These are phyloP conservation scores for Ochromonas danica DNA, from an alignment of 108 stramenopile species.

Conservation along the genomic window DNA sequence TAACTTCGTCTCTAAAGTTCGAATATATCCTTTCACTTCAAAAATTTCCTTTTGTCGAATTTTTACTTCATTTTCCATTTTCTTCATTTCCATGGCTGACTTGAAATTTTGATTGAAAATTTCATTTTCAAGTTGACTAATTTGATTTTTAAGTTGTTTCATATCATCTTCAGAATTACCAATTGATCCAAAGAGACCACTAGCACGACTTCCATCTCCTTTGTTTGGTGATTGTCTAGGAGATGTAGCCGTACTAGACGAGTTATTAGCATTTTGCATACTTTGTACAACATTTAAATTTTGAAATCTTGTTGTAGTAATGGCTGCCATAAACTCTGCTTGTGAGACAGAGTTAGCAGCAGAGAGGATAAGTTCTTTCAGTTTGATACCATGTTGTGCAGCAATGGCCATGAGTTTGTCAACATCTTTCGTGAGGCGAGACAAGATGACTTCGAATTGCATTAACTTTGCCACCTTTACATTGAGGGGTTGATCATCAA, in stretches of 20 bases:
- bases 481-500: no score
- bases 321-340: conserved; percentile 11
- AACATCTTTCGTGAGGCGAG: neutral
- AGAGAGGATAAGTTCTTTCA: neutral
- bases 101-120: neutral
- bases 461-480: neutral
- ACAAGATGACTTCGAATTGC: neutral
- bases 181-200: neutral
- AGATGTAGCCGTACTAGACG: neutral
- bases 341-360: neutral
- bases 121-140: neutral
- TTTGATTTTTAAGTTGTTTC: neutral
- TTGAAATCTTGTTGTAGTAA: neutral
- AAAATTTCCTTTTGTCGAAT: neutral
- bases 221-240: neutral
- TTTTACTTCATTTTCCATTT: neutral
- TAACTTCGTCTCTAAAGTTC: neutral
- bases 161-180: neutral
- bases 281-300: neutral
- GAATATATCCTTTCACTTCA: neutral
- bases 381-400: neutral
- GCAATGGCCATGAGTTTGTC: neutral
- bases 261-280: neutral
- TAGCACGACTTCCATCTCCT: neutral
- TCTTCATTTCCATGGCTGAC: neutral